These are phyloP conservation scores for Jackrogersella minutella DNA, from an alignment of 495 filamentous ascomycete species.

Conservation along the genomic window DNA sequence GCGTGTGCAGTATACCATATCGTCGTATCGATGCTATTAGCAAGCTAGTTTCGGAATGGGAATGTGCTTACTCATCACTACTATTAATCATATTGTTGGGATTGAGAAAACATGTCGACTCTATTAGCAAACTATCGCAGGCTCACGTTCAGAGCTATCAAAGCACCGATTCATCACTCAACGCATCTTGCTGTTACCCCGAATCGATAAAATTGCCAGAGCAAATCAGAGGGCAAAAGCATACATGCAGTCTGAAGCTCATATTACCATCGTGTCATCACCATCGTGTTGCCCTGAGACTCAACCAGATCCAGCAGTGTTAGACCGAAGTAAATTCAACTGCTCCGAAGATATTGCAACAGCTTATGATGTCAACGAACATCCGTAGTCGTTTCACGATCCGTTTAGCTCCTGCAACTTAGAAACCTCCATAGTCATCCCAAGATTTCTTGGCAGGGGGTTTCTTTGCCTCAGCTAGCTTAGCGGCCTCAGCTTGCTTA, in stretches of 20 bases:
- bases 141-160: background rate
- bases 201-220: background rate
- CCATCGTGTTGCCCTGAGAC: background rate
- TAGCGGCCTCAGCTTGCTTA: slow-evolving; percentile 2
- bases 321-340: background rate
- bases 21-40: background rate
- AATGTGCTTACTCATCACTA: background rate
- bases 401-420: background rate
- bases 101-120: background rate
- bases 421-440: background rate
- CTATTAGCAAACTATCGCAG: slow-evolving; percentile 5
- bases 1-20: background rate
- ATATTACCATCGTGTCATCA: background rate
- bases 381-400: background rate
- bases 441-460: background rate
- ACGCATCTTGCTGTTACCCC: background rate
- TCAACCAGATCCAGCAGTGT: background rate
- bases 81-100: background rate
- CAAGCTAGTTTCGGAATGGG: background rate
- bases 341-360: background rate
- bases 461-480: background rate
- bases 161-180: background rate
- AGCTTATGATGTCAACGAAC: background rate
- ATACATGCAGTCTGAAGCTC: background rate
- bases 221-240: background rate